These are phyloP conservation scores for Anisodus tanguticus DNA, from an alignment of 257 asterid species.

Conservation along the genomic window DNA sequence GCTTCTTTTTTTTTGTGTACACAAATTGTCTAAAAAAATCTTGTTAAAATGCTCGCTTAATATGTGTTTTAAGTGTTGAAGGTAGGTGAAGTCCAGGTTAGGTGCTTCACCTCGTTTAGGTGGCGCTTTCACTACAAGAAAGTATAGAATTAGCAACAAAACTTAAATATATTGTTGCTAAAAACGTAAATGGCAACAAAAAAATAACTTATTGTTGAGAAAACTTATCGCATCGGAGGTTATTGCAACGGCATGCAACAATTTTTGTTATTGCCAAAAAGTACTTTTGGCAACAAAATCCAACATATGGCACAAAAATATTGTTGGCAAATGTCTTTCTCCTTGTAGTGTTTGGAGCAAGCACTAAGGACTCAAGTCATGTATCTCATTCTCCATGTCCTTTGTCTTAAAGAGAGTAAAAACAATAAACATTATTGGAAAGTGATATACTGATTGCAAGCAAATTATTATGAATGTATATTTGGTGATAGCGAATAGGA, in stretches of 20 bases:
- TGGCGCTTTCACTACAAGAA: not conserved
- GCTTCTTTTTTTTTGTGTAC: not conserved
- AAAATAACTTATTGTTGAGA: too few species aligned
- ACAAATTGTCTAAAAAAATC: not conserved
- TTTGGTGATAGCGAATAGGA: not conserved
- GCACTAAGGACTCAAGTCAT: not conserved
- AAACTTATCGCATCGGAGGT: too few species aligned
- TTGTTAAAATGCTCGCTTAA: not conserved
- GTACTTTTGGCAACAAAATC: too few species aligned
- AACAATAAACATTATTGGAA: not conserved
- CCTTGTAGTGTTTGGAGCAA: not conserved
- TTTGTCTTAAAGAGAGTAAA: not conserved
- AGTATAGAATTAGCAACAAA: too few species aligned
- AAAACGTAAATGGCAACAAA: too few species aligned
- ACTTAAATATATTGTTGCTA: too few species aligned
- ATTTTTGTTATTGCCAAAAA: too few species aligned
- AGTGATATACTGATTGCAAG: not conserved
- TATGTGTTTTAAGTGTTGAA: conserved; percentile 16
- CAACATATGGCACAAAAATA: too few species aligned
- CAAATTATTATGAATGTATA: not conserved
- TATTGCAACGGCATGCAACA: too few species aligned
- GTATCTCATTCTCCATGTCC: not conserved
- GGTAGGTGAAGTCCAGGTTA: not conserved
- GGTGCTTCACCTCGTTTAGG: not conserved
- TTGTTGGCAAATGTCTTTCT: too few species aligned